phyloP scores from a whole-genome alignment of 768 basidiomycete genomes.

The Mycena rebaudengoi region DNA sequence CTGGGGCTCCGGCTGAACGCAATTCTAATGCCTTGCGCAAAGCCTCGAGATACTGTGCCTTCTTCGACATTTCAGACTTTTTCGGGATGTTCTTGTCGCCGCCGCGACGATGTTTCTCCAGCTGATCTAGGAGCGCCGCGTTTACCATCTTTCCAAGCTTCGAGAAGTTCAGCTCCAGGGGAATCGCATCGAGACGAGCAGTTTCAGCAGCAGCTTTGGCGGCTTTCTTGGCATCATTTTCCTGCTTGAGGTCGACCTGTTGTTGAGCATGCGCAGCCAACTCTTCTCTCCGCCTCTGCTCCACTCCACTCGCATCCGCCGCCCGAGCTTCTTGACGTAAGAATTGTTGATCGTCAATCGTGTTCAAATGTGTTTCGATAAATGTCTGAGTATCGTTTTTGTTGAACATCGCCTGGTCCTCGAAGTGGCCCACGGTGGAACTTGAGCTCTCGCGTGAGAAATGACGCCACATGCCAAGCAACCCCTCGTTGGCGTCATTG shows the following conservation, averaged over 20 bases:
- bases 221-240: not conserved
- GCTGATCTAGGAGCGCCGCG: not conserved
- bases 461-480: not conserved
- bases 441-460: constrained; percentile 4
- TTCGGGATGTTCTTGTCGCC: constrained; percentile 1
- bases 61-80: not conserved
- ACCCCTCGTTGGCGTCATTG: constrained; percentile 2
- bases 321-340: not conserved
- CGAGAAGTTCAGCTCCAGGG: not conserved
- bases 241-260: not conserved
- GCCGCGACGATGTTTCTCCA: not conserved
- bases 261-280: not conserved
- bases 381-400: not conserved
- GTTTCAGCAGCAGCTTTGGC: not conserved
- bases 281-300: not conserved
- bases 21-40: not conserved
- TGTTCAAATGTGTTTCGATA: not conserved
- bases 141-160: not conserved
- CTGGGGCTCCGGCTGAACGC: not conserved
- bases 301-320: not conserved
- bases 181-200: not conserved
- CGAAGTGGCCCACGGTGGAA: not conserved
- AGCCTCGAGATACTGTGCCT: not conserved
- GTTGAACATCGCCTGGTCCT: not conserved
- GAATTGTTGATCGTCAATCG: not conserved